Base-by-base conservation (phyloP, 208 protist species). In the Leishmania martiniquensis region DNA sequence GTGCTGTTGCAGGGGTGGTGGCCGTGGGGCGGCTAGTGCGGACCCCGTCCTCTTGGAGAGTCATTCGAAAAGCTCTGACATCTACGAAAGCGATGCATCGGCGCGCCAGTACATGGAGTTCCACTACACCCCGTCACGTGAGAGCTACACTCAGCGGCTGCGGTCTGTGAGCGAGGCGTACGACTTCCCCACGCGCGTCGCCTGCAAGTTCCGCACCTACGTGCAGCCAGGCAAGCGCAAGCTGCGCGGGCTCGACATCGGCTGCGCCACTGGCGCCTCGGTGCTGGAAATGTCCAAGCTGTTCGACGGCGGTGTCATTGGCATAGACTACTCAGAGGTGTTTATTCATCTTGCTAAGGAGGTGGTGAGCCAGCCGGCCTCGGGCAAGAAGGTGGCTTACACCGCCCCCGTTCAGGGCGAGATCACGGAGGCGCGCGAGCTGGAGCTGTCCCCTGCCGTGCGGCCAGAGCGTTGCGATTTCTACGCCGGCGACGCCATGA, bases 91-190 rank as follows among this genome's bases (percentile, higher is more conserved):
- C 60, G 86, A 92, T 34, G 78, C 59, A 6, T 81, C 79, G n/a
- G 85, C 83, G 15, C 85, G 86, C 32, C 90, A 97, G 85, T 95
- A 95, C 79, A 89, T 95, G 84, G 88, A 95, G 87, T 95, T 97
- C 73, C 91, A 97, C 84, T 95, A 87, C 86, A 93, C 90, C 7
- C 87, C 90, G 3, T 85, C 85, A 2, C 60, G 72, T 2, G 80
- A 85, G 47, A 90, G 83, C 79, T 95, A 87, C 85, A 79, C 77
- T 20, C 86, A 89, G 55, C 52, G 59, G 0, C 62, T 90, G 15
- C 85, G 78, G 20, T 71, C 73, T 17, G 72, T 93, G 55, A 79
- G 39, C 29, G 89, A 92, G 67, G 85, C 86, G 72, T 95, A 89
- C 77, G 86, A 96, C 81, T 97, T 93, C 80, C 91, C 92, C 15